Conservation (phyloP, 2,329 filamentous ascomycete species). For the Trichoderma afroharzianum region DNA sequence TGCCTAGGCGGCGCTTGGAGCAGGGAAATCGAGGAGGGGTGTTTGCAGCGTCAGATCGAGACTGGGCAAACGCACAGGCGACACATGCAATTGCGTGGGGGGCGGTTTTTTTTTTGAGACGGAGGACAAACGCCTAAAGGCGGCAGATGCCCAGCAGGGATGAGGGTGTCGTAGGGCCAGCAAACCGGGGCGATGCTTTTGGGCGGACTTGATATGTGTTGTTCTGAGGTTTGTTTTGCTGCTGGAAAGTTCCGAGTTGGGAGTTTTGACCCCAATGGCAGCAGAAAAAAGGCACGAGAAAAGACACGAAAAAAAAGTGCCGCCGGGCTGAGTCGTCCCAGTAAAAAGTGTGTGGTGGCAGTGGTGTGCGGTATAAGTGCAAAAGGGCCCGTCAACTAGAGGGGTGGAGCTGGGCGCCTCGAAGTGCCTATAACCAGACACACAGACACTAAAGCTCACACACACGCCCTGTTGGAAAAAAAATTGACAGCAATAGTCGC, state of each 20-base stretch:
- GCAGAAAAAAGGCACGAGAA: neutral
- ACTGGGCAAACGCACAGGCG: slow-evolving; percentile 4
- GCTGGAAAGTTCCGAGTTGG: neutral
- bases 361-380: slow-evolving; percentile 6
- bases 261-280: neutral
- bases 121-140: slow-evolving; percentile 11
- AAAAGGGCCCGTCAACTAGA: slow-evolving; percentile 1
- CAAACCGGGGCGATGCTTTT: slow-evolving; percentile 28
- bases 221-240: neutral
- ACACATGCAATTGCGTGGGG: slow-evolving; percentile 6
- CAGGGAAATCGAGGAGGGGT: slow-evolving; percentile 13
- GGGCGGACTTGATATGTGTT: neutral
- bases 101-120: neutral
- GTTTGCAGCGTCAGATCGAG: slow-evolving; percentile 16
- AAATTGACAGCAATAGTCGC: neutral
- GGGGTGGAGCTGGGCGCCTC: slow-evolving; percentile 9
- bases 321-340: neutral
- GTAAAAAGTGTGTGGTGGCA: neutral
- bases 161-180: slow-evolving; percentile 22
- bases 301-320: neutral
- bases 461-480: neutral
- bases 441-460: neutral
- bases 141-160: slow-evolving; percentile 18
- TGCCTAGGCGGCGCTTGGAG: neutral
- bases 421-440: neutral